These are phyloP conservation scores for Fusarium hainanense DNA, from an alignment of 2,329 filamentous ascomycete genomes.

Conservation along the genomic window DNA sequence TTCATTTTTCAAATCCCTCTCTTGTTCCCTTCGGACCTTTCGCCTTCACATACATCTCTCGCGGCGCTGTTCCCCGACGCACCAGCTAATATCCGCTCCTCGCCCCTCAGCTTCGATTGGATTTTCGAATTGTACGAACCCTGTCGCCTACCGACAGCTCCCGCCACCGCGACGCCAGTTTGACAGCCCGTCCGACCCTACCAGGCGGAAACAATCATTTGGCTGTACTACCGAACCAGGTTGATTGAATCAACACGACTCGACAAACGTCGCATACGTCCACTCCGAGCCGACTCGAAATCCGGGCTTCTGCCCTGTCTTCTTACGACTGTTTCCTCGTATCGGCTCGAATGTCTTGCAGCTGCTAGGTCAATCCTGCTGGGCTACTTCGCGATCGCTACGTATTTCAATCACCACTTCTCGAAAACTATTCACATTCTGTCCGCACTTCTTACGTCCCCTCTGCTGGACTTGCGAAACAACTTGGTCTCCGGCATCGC, in stretches of 20 bases:
- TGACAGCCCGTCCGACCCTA: slow-evolving; percentile 38
- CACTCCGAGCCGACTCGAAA: slow-evolving; percentile 2
- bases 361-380: slow-evolving; percentile 29
- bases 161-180: slow-evolving; percentile 35
- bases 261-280: slow-evolving; percentile 19
- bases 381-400: slow-evolving; percentile 25
- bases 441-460: not conserved
- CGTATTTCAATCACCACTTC: slow-evolving; percentile 11
- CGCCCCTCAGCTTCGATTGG: slow-evolving; percentile 35
- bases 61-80: slow-evolving; percentile 8
- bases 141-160: slow-evolving; percentile 36
- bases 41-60: slow-evolving; percentile 18
- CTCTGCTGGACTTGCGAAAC: slow-evolving; percentile 6
- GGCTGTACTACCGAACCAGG: slow-evolving; percentile 28
- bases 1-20: slow-evolving; percentile 31
- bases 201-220: slow-evolving; percentile 30
- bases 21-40: slow-evolving; percentile 18
- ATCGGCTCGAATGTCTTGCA: slow-evolving; percentile 30
- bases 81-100: slow-evolving; percentile 27
- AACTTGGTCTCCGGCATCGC: slow-evolving; percentile 32
- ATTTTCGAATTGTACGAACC: slow-evolving; percentile 33
- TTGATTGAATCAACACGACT: slow-evolving; percentile 25
- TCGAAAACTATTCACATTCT: not conserved
- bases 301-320: not conserved
- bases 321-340: not conserved